Evolutionary conservation across 2,329 filamentous ascomycete genomes (phyloP).

Genomic region (Rhynchosporium secalis): DNA sequence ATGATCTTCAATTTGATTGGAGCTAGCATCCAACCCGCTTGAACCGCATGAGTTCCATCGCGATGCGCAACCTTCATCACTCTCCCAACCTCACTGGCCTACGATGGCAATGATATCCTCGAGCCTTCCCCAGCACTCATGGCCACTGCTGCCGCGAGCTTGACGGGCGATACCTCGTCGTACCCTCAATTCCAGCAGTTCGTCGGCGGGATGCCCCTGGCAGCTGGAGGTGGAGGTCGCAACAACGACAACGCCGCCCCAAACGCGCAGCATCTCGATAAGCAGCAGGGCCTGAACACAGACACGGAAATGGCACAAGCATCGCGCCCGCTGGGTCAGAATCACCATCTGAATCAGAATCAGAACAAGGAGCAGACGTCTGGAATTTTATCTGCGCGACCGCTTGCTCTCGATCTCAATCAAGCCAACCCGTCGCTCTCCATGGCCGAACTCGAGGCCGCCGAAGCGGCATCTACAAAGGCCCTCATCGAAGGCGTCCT

Average conservation of each 20-base stretch:
- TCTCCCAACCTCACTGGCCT: conserved; percentile 22
- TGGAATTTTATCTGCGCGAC: conserved; percentile 27
- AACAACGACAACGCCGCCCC: conserved; percentile 9
- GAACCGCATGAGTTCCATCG: neutral
- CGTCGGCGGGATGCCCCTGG: conserved; percentile 22
- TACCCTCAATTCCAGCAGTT: conserved; percentile 34
- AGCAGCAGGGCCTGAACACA: conserved; percentile 9
- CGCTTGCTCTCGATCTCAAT: conserved; percentile 26
- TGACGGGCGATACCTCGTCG: conserved; percentile 27
- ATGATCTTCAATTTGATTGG: neutral
- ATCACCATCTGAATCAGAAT: conserved; percentile 7
- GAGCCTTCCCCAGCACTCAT: conserved; percentile 26
- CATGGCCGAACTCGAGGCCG: conserved; percentile 56
- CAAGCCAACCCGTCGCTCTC: conserved; percentile 33
- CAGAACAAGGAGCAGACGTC: conserved; percentile 19
- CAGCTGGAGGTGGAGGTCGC: conserved; percentile 11
- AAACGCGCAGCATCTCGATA: conserved; percentile 6
- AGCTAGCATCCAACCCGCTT: neutral
- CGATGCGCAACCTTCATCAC: neutral
- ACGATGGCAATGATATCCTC: conserved; percentile 34
- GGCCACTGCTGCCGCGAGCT: conserved; percentile 34
- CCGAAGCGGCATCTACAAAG: conserved; percentile 45
- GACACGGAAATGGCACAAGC: conserved; percentile 31
- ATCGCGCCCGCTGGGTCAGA: conserved; percentile 28
- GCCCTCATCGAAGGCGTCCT: conserved; percentile 35